phyloP scores from a whole-genome alignment of 1,284 basidiomycete species.

The Cryptococcus sp. region DNA sequence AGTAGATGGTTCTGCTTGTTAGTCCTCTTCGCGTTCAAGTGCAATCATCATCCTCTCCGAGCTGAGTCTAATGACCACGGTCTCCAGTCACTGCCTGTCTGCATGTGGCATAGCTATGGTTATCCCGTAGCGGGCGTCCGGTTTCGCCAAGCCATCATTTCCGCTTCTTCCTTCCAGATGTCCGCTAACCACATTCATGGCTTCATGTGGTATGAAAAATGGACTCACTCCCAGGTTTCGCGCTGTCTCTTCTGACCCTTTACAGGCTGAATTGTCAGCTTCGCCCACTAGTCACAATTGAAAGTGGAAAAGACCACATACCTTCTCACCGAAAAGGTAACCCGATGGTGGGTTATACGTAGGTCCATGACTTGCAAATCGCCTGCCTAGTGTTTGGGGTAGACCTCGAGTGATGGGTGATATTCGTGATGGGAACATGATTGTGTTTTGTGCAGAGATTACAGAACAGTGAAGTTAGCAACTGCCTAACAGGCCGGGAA shows the following conservation, averaged over 20 bases:
- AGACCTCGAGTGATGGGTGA: not conserved
- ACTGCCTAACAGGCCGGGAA: not conserved
- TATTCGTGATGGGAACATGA: not conserved
- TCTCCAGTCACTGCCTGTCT: slow-evolving; percentile 66
- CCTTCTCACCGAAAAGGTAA: slow-evolving; percentile 83
- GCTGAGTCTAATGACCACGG: no score
- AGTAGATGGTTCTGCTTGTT: slow-evolving; percentile 59
- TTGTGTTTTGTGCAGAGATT: not conserved
- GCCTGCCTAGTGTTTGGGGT: not conserved
- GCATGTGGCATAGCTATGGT: slow-evolving; percentile 71
- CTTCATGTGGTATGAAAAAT: slow-evolving; percentile 49
- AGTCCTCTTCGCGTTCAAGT: not conserved
- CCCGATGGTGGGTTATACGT: slow-evolving; percentile 85
- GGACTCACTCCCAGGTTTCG: slow-evolving; percentile 44
- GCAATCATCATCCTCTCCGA: not conserved
- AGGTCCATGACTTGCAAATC: slow-evolving; percentile 65
- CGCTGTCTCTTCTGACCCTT: slow-evolving; percentile 33
- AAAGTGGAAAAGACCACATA: slow-evolving; percentile 44
- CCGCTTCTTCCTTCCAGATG: no score
- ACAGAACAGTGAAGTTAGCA: not conserved
- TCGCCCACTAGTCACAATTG: not conserved
- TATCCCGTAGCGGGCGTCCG: slow-evolving; percentile 53
- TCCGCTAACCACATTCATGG: no score
- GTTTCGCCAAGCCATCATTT: no score
- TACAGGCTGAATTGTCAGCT: slow-evolving; percentile 17